phyloP scores from a whole-genome alignment of 768 basidiomycete genomes.

The Tylopilus sp. region DNA sequence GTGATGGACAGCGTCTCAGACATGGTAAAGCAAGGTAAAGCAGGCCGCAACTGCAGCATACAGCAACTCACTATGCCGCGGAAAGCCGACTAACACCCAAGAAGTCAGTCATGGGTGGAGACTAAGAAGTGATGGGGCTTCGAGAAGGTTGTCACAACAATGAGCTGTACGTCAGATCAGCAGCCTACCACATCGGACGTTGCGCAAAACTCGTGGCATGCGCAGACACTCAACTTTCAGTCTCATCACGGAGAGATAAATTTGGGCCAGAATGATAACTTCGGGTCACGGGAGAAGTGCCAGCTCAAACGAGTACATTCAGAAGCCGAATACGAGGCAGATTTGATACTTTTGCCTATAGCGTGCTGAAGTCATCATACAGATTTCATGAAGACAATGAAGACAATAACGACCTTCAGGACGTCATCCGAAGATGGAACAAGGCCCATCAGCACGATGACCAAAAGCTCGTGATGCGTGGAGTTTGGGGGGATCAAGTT shows the following conservation, averaged over 20 bases:
- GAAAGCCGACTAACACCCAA: slow-evolving; percentile 20
- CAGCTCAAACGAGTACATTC: slow-evolving; percentile 3
- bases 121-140: slow-evolving; percentile 7
- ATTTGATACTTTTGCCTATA: slow-evolving; percentile 1
- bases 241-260: slow-evolving; percentile 1
- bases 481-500: slow-evolving; percentile 18
- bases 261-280: background rate
- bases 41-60: background rate
- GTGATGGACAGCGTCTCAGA: slow-evolving; percentile 10
- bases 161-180: slow-evolving; percentile 7
- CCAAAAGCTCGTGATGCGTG: slow-evolving; percentile 12
- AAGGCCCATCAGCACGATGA: background rate
- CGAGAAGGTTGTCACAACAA: slow-evolving; percentile 4
- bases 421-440: slow-evolving; percentile 10
- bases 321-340: slow-evolving; percentile 16
- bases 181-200: background rate
- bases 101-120: slow-evolving; percentile 10
- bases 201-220: background rate
- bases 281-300: slow-evolving; percentile 2
- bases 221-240: background rate
- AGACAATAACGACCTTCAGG: slow-evolving; percentile 10
- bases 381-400: slow-evolving; percentile 13
- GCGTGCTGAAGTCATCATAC: slow-evolving; percentile 9
- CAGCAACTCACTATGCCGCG: slow-evolving; percentile 17
- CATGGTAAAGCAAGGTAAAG: slow-evolving; percentile 1